phyloP scores from a whole-genome alignment of 768 basidiomycete genomes.

The Suillus plorans region DNA sequence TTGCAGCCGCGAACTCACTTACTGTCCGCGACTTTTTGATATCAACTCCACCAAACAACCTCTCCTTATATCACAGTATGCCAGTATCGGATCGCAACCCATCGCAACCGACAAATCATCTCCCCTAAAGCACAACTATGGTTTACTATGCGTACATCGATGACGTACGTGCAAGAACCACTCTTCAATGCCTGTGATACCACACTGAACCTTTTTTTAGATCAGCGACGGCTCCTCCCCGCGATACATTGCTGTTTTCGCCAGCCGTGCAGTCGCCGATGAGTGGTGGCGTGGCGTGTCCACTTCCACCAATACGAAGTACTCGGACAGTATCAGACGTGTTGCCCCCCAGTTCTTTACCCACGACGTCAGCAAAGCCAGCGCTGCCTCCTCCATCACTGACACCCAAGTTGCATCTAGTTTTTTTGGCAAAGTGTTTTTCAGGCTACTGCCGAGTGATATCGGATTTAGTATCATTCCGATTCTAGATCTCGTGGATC shows the following conservation, averaged over 20 bases:
- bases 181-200: neutral
- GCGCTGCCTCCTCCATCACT: neutral
- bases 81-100: neutral
- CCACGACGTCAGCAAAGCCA: neutral
- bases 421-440: neutral
- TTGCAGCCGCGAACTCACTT: neutral
- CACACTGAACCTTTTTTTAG: neutral
- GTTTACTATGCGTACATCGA: neutral
- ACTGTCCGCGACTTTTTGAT: neutral
- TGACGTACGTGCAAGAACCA: neutral
- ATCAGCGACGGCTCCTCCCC: neutral
- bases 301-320: slow-evolving; percentile 8
- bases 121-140: neutral
- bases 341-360: neutral
- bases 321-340: neutral
- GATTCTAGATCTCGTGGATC: neutral
- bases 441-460: neutral
- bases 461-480: neutral
- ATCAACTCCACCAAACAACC: neutral
- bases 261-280: slow-evolving; percentile 21
- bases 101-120: neutral
- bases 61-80: neutral
- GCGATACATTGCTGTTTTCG: slow-evolving; percentile 25
- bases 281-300: slow-evolving; percentile 28
- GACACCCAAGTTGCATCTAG: neutral